Evolutionary conservation across 2,329 filamentous ascomycete species (phyloP), one percentile per base, ranked within the genome.

Genomic region (Zasmidium cellare): DNA sequence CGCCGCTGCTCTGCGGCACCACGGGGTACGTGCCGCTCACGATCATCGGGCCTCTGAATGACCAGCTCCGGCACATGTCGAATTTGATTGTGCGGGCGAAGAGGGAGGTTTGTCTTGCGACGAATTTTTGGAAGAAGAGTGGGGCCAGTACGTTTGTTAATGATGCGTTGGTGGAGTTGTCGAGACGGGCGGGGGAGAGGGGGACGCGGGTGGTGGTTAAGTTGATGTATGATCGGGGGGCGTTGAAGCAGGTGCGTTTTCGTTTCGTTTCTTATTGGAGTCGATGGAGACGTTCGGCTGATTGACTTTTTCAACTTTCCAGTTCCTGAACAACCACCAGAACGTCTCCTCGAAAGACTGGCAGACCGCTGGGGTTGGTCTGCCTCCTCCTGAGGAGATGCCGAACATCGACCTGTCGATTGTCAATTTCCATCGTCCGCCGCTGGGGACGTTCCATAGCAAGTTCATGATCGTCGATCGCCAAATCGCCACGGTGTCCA

Each of bases 381-480:
- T 92, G 0, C 89, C 90, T 0, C 65, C 79, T 0, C 79, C 82
- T 0, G 75, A 84, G 2, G 87, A 92, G 41, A 86, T 92, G 2
- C 88, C 89, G 0, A 82, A 90, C 66, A 73, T 92, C 24, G 85
- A 91, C 60, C 72, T 93, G 31, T 79, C 90, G 67, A 88, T 92
- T 5, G 81, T 89, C 60, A 92, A 90, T 67, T 87, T 86, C 66
- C 90, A 92, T 67, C 80, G 81, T 12, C 82, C 88, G 1, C 73
- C 88, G 1, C 73, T 92, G 2, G 89, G 90, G 0, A 93, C 90
- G 0, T 88, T 92, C 44, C 90, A 92, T 67, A 80, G 85, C 61
- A 93, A 93, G 69, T 91, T 88, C 69, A 89, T 90, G 79, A 77
- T 92, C 1, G 84, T 92, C 1, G 90, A 93, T 71, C 81, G 89